Conservation (phyloP, 805 yeast species). For the Zygosaccharomyces bisporus region DNA sequence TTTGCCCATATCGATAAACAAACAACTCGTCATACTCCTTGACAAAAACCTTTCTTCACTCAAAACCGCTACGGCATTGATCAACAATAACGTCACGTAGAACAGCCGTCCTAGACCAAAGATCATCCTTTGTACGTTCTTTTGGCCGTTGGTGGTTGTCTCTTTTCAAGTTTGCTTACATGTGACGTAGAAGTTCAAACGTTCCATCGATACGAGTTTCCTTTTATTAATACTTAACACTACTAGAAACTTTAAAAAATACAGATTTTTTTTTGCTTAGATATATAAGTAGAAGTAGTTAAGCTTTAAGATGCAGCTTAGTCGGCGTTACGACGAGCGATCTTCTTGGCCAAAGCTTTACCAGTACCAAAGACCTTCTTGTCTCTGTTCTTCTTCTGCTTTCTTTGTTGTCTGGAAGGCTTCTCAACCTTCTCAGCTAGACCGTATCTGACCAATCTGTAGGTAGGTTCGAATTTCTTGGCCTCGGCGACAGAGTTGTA, state of each 20-base stretch:
- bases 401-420: conserved; percentile 99
- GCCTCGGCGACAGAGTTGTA: conserved; percentile 98
- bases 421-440: conserved; percentile 93
- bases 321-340: conserved; percentile 87
- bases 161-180: background rate
- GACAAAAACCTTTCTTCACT: conserved; percentile 77
- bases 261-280: conserved; percentile 13
- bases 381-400: conserved; percentile 99
- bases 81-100: conserved; percentile 51
- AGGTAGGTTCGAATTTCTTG: conserved; percentile 97
- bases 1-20: background rate
- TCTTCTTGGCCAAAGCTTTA: conserved; percentile 86
- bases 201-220: conserved; percentile 14
- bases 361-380: conserved; percentile 99
- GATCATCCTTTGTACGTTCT: conserved; percentile 33
- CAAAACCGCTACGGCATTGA: conserved; percentile 72
- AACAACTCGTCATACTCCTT: conserved; percentile 40
- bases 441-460: conserved; percentile 99
- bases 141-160: background rate
- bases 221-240: conserved; percentile 19
- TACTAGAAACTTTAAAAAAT: conserved; percentile 19
- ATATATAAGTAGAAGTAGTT: conserved; percentile 13
- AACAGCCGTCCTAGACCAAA: conserved; percentile 60
- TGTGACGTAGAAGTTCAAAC: background rate
- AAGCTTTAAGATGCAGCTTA: conserved; percentile 36